Percentiles rank a stretch among this genome's conserved stretches.
phyloP scores from a whole-genome alignment of 2,329 filamentous ascomycete genomes.

The Stenocarpella maydis region DNA sequence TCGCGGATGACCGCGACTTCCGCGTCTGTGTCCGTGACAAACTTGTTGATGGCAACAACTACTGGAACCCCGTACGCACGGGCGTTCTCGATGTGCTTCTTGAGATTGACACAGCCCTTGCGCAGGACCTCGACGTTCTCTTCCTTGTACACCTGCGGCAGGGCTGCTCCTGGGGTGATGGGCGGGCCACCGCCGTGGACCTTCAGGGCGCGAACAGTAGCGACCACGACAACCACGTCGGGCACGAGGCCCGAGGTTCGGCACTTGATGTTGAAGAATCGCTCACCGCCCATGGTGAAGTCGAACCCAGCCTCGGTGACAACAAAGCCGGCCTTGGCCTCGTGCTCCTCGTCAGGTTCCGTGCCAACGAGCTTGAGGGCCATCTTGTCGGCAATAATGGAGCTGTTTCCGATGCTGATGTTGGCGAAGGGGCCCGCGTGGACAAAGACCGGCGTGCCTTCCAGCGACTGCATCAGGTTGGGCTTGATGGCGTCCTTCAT shows the following conservation, averaged over 20 bases:
- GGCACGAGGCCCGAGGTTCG: constrained; percentile 91
- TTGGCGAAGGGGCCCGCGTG: constrained; percentile 98
- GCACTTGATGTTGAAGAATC: constrained; percentile 99
- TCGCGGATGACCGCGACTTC: constrained; percentile 90
- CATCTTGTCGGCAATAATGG: constrained; percentile 92
- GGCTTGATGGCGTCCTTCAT: constrained; percentile 99
- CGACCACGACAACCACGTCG: constrained; percentile 93
- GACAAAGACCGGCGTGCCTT: constrained; percentile 96
- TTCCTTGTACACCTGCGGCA: constrained; percentile 88
- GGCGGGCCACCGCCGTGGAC: constrained; percentile 97
- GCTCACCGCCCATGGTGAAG: constrained; percentile 99
- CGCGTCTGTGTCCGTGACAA: constrained; percentile 90
- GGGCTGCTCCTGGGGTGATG: constrained; percentile 83
- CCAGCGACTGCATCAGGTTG: constrained; percentile 97
- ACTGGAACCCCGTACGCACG: constrained; percentile 90
- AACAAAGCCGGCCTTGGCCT: constrained; percentile 86
- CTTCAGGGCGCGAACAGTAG: constrained; percentile 94
- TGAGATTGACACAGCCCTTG: constrained; percentile 90
- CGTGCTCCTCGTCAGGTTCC: constrained; percentile 86
- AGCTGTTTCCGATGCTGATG: constrained; percentile 97
- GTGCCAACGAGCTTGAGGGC: constrained; percentile 96
- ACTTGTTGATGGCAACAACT: constrained; percentile 96
- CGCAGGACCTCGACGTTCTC: constrained; percentile 94
- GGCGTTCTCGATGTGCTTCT: constrained; percentile 94
- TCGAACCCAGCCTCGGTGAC: constrained; percentile 98